A percentile compares a stretch with the other conserved stretches of the same genome.
Conservation (phyloP, 1,284 basidiomycete genomes). For the Termitomyces sp. region DNA sequence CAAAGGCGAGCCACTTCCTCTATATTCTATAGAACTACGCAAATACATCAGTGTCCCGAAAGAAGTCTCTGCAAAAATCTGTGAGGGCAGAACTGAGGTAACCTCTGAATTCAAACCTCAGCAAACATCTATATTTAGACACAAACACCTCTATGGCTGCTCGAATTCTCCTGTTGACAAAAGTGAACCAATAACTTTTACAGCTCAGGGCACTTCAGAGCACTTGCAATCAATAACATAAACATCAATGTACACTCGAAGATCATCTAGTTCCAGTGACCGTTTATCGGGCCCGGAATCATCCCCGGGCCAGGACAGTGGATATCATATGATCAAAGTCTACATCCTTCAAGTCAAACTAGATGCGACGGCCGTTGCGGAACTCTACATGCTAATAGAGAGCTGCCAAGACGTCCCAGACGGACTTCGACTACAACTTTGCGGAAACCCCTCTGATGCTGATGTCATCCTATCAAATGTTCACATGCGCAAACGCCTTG, state of each 20-base stretch:
- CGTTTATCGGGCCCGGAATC: background rate
- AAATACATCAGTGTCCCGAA: background rate
- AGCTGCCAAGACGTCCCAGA: constrained; percentile 20
- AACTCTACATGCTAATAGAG: constrained; percentile 47
- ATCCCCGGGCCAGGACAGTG: background rate
- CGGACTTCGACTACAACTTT: constrained; percentile 32
- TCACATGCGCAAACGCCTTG: constrained; percentile 58
- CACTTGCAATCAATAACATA: background rate
- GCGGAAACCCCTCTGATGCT: constrained; percentile 40
- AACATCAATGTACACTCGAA: background rate
- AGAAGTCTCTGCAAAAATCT: background rate
- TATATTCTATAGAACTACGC: no score
- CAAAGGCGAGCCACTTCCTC: background rate
- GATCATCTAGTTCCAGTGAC: background rate
- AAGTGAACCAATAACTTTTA: background rate
- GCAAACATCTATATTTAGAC: background rate
- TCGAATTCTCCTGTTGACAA: background rate
- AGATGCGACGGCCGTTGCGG: constrained; percentile 32
- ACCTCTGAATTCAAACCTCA: background rate
- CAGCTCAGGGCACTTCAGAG: background rate
- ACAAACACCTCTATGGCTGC: background rate
- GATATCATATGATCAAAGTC: constrained; percentile 27
- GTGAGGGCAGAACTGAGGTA: background rate
- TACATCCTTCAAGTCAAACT: constrained; percentile 62
- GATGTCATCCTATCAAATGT: constrained; percentile 64